Percentiles rank a stretch among this genome's conserved stretches.
These are phyloP conservation scores for Moesziomyces sp. DNA, from an alignment of 1,284 basidiomycete species.

Conservation along the genomic window DNA sequence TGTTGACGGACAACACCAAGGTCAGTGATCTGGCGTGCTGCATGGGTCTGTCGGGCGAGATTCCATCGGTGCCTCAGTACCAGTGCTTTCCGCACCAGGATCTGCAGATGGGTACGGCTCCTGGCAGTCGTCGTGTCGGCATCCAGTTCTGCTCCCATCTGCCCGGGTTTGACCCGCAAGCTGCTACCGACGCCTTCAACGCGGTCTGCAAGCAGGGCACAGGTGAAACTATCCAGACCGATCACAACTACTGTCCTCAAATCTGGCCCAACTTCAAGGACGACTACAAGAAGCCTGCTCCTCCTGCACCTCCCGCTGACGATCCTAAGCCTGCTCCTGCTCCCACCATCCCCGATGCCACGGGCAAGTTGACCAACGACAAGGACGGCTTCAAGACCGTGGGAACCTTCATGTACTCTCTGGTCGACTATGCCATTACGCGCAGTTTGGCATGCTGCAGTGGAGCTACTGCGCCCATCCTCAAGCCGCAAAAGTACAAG, in stretches of 20 bases:
- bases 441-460: slow-evolving; percentile 24
- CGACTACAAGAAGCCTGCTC: slow-evolving; percentile 20
- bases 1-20: slow-evolving; percentile 44
- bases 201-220: neutral
- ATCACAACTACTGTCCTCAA: slow-evolving; percentile 25
- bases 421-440: slow-evolving; percentile 36
- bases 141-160: slow-evolving; percentile 28
- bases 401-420: slow-evolving; percentile 33
- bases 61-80: neutral
- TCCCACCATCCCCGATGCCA: neutral
- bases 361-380: slow-evolving; percentile 24
- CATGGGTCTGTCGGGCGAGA: slow-evolving; percentile 13
- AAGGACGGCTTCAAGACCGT: slow-evolving; percentile 24
- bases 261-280: slow-evolving; percentile 28
- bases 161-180: slow-evolving; percentile 3
- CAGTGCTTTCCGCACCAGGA: slow-evolving; percentile 14
- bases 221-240: slow-evolving; percentile 8
- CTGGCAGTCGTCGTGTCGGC: slow-evolving; percentile 22
- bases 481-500: slow-evolving; percentile 17
- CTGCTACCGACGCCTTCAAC: slow-evolving; percentile 6
- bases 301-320: neutral
- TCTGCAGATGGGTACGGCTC: slow-evolving; percentile 1
- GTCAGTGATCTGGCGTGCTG: slow-evolving; percentile 28
- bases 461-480: slow-evolving; percentile 13
- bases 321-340: neutral